These are phyloP conservation scores for Oryza brachyantha DNA, from an alignment of 176 grass and related monocot species.

Conservation along the genomic window DNA sequence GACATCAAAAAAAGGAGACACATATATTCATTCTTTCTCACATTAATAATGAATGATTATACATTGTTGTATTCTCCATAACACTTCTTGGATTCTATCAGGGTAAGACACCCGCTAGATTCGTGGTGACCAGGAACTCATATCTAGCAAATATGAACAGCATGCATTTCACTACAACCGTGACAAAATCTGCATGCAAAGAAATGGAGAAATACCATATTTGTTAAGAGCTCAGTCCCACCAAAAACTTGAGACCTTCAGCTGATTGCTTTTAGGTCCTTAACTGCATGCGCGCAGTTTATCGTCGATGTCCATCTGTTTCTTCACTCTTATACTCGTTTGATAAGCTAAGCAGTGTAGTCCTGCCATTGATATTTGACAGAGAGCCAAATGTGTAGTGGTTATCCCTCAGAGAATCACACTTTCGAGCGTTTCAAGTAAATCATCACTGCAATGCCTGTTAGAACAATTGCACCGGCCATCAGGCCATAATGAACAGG, in stretches of 20 bases:
- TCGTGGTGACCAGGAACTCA: neutral
- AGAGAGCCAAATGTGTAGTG: neutral
- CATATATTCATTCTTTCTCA: neutral
- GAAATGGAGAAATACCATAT: neutral
- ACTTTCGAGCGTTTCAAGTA: conserved; percentile 69
- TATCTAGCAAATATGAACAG: neutral
- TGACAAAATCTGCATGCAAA: neutral
- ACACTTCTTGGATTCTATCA: neutral
- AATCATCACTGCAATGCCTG: conserved; percentile 49
- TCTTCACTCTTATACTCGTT: conserved; percentile 7
- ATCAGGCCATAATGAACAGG: conserved; percentile 52
- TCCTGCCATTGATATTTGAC: conserved; percentile 12
- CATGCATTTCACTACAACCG: neutral
- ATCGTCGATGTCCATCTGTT: neutral
- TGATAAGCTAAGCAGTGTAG: neutral
- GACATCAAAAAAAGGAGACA: neutral
- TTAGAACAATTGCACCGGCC: conserved; percentile 55
- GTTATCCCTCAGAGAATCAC: conserved; percentile 28
- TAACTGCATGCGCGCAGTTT: neutral
- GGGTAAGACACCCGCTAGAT: neutral
- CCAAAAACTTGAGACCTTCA: neutral
- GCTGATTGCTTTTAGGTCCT: neutral
- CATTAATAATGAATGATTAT: neutral
- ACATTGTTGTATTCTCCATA: neutral
- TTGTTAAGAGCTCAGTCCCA: neutral